Evolutionary conservation across 2,329 filamentous ascomycete genomes (phyloP), one percentile per base, ranked within the genome.

Genomic region (Botrytis elliptica): DNA sequence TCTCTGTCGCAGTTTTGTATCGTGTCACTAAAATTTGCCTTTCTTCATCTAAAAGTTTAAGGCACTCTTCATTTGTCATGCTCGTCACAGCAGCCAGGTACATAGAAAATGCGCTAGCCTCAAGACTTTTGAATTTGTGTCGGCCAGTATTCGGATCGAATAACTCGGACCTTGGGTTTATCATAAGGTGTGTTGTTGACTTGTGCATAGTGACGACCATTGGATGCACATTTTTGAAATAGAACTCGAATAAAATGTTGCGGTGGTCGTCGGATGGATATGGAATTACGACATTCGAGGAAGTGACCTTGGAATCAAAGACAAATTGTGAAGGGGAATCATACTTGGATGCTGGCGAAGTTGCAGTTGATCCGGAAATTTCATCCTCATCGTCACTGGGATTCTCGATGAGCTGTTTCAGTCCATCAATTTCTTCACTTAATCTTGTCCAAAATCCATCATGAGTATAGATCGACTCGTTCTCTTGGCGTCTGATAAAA

Each of bases 41-140:
- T 86, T 46, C 87, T 85, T 80, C 88, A 85, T 18, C 87, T 86
- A 55, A 90, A 83, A 36, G 82, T 79, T 22, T 80, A 76, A 42
- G 82, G 75, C 77, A 86, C 64, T 90, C 85, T 33, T 85, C 80
- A 1, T 83, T 75, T 1, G 82, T 81, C 55, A 88, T 80, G 74
- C 86, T 88, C 16, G 73, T 74, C 33, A 73, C 57, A 10, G 73
- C 65, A 44, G 71, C 71, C 40, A 73, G 42, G 40, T 66, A 66
- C 14, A 67, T 44, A n/a, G 65, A 8, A 36, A 70, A 73, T 0
- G 36, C 9, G 29, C 10, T 16, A 6, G 73, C 73, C 29, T 74
- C 49, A 25, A 74, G 29, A 42, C 72, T 74, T 46, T 33, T 70
- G 46, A 74, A 74, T 33, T 74, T 74, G 33, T 59, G 69, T 12